Conservation (phyloP, 345 rosid genomes). For the Salix dunnii region DNA sequence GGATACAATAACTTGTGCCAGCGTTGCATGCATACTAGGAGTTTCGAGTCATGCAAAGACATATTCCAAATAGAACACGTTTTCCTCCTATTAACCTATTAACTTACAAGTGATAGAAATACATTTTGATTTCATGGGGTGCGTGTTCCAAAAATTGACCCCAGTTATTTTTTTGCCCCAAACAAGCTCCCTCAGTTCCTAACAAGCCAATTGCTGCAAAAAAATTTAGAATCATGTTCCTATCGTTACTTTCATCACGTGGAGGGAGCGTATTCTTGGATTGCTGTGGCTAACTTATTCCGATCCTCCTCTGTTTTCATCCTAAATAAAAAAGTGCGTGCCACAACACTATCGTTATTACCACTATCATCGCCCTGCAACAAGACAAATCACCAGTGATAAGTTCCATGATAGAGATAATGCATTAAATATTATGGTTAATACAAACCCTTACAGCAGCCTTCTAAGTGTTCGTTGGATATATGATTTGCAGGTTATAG, state of each 20-base stretch:
- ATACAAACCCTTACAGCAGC: not conserved
- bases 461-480: not conserved
- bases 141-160: slow-evolving; percentile 12
- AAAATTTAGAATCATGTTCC: slow-evolving; percentile 6
- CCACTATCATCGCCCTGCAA: slow-evolving; percentile 61
- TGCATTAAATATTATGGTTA: not conserved
- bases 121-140: slow-evolving; percentile 16
- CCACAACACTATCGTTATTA: slow-evolving; percentile 37
- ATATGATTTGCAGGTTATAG: not conserved
- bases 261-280: slow-evolving; percentile 71
- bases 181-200: slow-evolving; percentile 16
- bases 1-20: not conserved
- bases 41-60: not conserved
- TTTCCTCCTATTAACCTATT: slow-evolving; percentile 8
- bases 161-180: slow-evolving; percentile 13
- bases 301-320: slow-evolving; percentile 75
- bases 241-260: slow-evolving; percentile 36
- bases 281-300: slow-evolving; percentile 63
- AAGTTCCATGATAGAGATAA: not conserved
- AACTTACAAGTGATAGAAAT: slow-evolving; percentile 25
- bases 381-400: not conserved
- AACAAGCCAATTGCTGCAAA: slow-evolving; percentile 17
- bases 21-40: not conserved
- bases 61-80: not conserved
- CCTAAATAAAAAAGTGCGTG: slow-evolving; percentile 79